Evolutionary conservation across 768 basidiomycete species (phyloP), one percentile per base, ranked within the genome.

Genomic region (Russula sp.): DNA sequence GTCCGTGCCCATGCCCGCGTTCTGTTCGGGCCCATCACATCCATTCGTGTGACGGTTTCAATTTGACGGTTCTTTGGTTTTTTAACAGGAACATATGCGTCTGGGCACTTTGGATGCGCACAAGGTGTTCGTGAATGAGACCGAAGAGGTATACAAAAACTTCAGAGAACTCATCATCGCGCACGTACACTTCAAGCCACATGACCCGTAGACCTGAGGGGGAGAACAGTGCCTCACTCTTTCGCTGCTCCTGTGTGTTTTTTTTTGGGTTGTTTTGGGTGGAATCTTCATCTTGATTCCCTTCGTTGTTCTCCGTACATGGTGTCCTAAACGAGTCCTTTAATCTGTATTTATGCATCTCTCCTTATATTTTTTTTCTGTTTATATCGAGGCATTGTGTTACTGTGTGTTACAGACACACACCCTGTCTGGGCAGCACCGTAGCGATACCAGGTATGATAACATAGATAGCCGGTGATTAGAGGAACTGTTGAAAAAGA

Each of bases 391-490:
- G 25, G 25, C 25, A 1, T 29, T 29, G 25, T 29, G 25, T 29
- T 29, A 3, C 25, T 29, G 25, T 29, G 25, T 29, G 25, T 64
- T 64, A 61, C 50, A 50, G 39, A 51, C 25, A 29, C 25, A 29
- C 25, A 29, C 25, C 25, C 25, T 29, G 25, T 29, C 25, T 29
- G 25, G 25, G 25, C 25, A 29, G 25, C 25, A 29, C 25, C 25
- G 25, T 29, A 29, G 25, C 3, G 25, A 29, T 29, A 29, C 25
- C 25, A 60, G 59, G 61, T 51, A 43, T 61, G n/a, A 56, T 29
- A 61, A 64, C 63, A 61, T 61, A 36, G 59, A 45, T 64, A 61
- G 48, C 35, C 43, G 53, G 50, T 49, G 36, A 47, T 43, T 50
- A 7, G 43, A 20, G 52, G 22, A 29, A 3, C 25, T 29, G 25